Conservation (phyloP, 257 asterid genomes). For the Lycium barbarum region DNA sequence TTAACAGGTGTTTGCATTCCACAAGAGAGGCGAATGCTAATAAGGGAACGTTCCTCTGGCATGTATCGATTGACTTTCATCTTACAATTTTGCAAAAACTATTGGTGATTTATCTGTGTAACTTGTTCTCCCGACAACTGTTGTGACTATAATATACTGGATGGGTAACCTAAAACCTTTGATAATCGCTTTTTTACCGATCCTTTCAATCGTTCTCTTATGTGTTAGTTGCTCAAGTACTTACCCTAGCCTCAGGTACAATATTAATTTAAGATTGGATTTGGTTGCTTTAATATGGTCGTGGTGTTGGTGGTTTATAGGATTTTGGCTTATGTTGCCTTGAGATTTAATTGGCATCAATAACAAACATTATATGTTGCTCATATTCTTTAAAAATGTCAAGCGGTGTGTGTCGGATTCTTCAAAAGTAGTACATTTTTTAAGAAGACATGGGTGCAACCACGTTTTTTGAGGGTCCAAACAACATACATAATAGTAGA, state of each 20-base stretch:
- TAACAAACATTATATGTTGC: no score
- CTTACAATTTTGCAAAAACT: constrained; percentile 73
- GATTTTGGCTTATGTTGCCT: no score
- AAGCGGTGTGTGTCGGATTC: no score
- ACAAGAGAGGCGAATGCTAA: constrained; percentile 68
- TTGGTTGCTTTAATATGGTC: no score
- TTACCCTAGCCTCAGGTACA: constrained; percentile 90
- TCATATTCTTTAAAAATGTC: no score
- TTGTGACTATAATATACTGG: constrained; percentile 73
- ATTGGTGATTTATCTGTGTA: constrained; percentile 86
- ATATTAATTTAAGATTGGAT: constrained; percentile 30
- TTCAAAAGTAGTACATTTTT: no score
- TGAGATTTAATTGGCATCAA: no score
- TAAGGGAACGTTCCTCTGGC: constrained; percentile 67
- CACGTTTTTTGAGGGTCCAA: no score
- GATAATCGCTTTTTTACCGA: constrained; percentile 51
- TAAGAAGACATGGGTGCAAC: no score
- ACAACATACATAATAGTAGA: no score
- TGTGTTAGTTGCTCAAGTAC: constrained; percentile 80
- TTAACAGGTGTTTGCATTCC: constrained; percentile 78
- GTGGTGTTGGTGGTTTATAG: no score
- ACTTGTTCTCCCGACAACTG: constrained; percentile 74
- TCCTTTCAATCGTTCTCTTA: constrained; percentile 65
- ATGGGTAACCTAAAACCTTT: constrained; percentile 83
- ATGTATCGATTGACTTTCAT: constrained; percentile 72